Conservation (phyloP, 2,329 filamentous ascomycete species). For the Thielaviopsis musarum region DNA sequence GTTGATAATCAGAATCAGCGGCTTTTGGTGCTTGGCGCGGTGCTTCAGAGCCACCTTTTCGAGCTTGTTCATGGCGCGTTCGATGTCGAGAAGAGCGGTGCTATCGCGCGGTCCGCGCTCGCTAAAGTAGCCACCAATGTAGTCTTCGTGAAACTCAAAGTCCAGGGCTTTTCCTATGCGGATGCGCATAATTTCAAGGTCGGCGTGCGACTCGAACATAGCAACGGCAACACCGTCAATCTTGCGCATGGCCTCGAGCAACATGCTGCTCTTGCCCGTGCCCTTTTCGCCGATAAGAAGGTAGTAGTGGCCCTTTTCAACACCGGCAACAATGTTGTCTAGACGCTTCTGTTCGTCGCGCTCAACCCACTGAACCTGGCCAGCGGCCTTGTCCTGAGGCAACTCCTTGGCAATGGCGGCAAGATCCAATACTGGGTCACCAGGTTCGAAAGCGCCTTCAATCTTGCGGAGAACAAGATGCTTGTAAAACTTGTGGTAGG, state of each 20-base stretch:
- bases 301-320: constrained; percentile 67
- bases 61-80: constrained; percentile 91
- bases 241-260: constrained; percentile 87
- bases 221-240: constrained; percentile 75
- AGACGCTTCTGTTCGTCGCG: constrained; percentile 69
- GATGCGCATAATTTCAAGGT: constrained; percentile 87
- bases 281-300: constrained; percentile 90
- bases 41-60: constrained; percentile 80
- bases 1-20: constrained; percentile 87
- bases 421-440: constrained; percentile 74
- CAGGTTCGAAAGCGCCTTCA: constrained; percentile 75
- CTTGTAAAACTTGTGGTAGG: constrained; percentile 78
- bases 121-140: constrained; percentile 89
- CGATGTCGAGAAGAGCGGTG: constrained; percentile 83
- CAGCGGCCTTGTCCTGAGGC: constrained; percentile 26
- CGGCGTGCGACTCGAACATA: constrained; percentile 93
- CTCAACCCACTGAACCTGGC: constrained; percentile 53
- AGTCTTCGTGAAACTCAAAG: constrained; percentile 95
- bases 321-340: constrained; percentile 66
- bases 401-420: constrained; percentile 48
- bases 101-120: constrained; percentile 85
- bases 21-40: constrained; percentile 42
- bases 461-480: constrained; percentile 83
- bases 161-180: constrained; percentile 85
- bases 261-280: constrained; percentile 91